Base-by-base conservation (phyloP, 306 rosid species). In the Vigna trinervia region DNA sequence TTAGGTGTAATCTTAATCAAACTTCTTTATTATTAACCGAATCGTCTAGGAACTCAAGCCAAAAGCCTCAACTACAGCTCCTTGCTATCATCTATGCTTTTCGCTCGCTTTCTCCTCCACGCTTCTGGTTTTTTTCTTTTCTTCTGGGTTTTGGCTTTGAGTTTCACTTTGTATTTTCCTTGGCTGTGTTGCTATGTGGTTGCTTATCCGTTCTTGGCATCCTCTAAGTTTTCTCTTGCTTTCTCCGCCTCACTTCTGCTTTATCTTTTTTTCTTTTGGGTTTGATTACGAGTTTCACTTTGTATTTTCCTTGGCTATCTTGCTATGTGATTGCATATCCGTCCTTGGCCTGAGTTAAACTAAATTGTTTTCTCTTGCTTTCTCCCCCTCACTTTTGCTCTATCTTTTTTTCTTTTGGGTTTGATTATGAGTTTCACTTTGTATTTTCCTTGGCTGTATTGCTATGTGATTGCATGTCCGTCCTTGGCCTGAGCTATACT, bases 61-160 rank as follows among this genome's bases (percentile, higher is more conserved):
- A 48, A 22, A 67, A 62, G 3, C 47, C 26, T 28, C 43, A 68
- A 68, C 58, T 50, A 14, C 46, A 20, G 30, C 32, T 6, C 17
- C n/a, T 51, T 15, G 47, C 61, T 50, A 30, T 51, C 9, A 9
- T 19, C 58, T 70, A 9, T 50, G 12, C 75, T 32, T 69, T 28
- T 50, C 30, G 50, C 60, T 28, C 30, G 46, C 46, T 69, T 50
- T 46, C 22, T 69, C 75, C 60, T 10, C 17, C 61, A n/a, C 15
- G 0, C 15, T 22, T 56, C 15, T 56, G 62, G 62, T 56, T 20
- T 22, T 57, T 36, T 57, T 57, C 15, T 20, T 36, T 36, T 5
- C 8, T 57, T 57, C 64, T 58, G 28, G 64, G 17, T 58, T 22
- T 28, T 58, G 38, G 38, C 28, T 59, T 13, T 59, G 65, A 14